Conservation (phyloP, 139 green algal genomes). For the Micromonas commoda region DNA sequence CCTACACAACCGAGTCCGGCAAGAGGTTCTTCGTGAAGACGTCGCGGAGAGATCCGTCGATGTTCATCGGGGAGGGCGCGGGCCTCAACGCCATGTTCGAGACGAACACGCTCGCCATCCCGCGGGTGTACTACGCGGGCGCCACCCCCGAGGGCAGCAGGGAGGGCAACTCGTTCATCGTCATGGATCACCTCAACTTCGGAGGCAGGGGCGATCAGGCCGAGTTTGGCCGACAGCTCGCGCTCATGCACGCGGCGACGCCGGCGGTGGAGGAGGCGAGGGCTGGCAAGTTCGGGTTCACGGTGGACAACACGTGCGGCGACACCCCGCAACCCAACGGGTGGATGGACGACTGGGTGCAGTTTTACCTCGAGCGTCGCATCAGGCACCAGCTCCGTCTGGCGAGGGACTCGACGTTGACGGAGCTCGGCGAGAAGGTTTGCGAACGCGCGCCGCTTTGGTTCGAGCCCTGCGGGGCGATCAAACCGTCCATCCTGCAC, state of each 20-base stretch:
- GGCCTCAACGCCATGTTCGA: constrained; percentile 76
- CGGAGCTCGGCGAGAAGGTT: constrained; percentile 59
- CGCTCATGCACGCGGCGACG: constrained; percentile 72
- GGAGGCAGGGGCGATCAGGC: constrained; percentile 31
- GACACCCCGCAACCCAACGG: constrained; percentile 86
- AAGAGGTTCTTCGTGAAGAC: constrained; percentile 77
- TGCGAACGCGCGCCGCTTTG: constrained; percentile 57
- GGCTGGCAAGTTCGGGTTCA: constrained; percentile 52
- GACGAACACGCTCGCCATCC: constrained; percentile 52
- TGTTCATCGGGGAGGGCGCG: constrained; percentile 83
- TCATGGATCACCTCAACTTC: constrained; percentile 83
- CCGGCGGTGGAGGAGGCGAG: constrained; percentile 45
- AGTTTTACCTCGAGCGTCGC: constrained; percentile 71
- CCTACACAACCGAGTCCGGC: constrained; percentile 41
- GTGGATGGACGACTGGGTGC: constrained; percentile 77
- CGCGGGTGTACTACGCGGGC: constrained; percentile 62
- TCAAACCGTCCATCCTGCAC: constrained; percentile 79
- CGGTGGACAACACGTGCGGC: constrained; percentile 91
- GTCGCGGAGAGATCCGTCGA: constrained; percentile 42
- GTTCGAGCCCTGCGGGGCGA: constrained; percentile 58
- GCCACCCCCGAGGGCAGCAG: constrained; percentile 21
- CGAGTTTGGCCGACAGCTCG: constrained; percentile 66
- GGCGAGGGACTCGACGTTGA: constrained; percentile 55
- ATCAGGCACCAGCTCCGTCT: constrained; percentile 27
- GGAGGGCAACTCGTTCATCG: constrained; percentile 56